Evolutionary conservation across 2,329 filamentous ascomycete species (phyloP), one percentile per base, ranked within the genome.

Genomic region (Fusarium sp.): DNA sequence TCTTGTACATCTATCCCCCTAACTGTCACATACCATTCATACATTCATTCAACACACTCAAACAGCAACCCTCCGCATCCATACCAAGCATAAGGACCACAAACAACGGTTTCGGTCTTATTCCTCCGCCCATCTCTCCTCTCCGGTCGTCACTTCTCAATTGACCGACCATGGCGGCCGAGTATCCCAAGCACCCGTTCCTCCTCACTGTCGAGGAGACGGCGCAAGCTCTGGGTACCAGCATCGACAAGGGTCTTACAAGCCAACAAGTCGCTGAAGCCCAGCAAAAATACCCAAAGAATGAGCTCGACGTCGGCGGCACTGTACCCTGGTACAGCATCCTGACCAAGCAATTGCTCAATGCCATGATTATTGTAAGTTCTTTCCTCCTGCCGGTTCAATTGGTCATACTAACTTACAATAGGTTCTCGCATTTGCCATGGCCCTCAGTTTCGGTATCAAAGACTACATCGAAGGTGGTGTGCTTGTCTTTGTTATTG

Each of bases 401-500:
- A 48, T 20, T 25, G 14, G 6, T 9, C 28, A 55, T 54, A 37
- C 55, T 56, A 57, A 64, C 32, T 40, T 45, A 30, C 25, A n/a
- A n/a, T 32, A 92, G 90, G 90, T 93, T 50, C 86, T 95, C 54
- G 84, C 92, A 56, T 91, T 94, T 74, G 92, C 92, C 74, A 93
- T 94, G 90, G 90, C 88, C 47, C 84, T 90, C 42, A 89, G 87
- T 65, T 92, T 91, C 77, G 88, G 85, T 66, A 90, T 92, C 66
- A 80, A 84, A 46, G 90, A 91, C 71, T 90, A 86, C 76, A 89
- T 91, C 71, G 89, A 92, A 81, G 89, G 88, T 55, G 88, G 87
- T 55, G 89, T 92, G 50, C 87, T 92, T 56, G 85, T 86, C 51
- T 88, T 87, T 64, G 89, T 92, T 76, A 91, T 92, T 63, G 76